Percentiles rank a stretch among this genome's conserved stretches.
Conservation (phyloP, 352 stramenopile species). For the Globisporangium spinosum region DNA sequence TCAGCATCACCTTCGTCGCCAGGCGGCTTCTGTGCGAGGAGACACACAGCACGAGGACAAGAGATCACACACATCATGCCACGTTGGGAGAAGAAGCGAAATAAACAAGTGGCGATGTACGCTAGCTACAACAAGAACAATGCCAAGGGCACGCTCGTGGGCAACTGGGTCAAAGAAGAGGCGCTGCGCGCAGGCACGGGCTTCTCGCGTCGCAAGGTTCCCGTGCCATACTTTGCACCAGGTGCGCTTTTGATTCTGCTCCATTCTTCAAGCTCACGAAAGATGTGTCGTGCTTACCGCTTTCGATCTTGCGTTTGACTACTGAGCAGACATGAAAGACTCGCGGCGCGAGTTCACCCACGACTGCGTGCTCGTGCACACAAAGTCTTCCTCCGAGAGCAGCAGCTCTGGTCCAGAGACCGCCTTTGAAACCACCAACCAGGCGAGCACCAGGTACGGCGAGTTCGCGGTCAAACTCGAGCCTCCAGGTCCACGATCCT, state of each 20-base stretch:
- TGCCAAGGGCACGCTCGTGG: constrained; percentile 61
- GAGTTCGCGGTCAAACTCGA: constrained; percentile 33
- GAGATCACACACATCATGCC: background rate
- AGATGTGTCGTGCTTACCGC: background rate
- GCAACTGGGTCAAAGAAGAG: constrained; percentile 86
- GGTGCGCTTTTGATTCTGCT: background rate
- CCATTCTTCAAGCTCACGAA: background rate
- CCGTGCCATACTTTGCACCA: constrained; percentile 26
- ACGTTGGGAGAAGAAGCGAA: background rate
- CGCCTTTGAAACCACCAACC: constrained; percentile 52
- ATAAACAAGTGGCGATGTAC: constrained; percentile 27
- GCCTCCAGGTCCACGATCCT: constrained; percentile 34
- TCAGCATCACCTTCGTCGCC: background rate
- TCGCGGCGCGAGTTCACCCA: constrained; percentile 44
- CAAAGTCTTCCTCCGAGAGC: constrained; percentile 2
- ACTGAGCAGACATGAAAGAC: constrained; percentile 31
- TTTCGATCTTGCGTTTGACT: background rate
- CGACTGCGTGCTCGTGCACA: constrained; percentile 48
- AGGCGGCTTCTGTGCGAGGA: background rate
- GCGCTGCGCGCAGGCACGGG: constrained; percentile 58
- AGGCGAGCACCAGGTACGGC: constrained; percentile 48
- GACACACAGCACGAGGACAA: background rate
- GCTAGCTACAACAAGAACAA: constrained; percentile 84
- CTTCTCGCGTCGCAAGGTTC: constrained; percentile 54
- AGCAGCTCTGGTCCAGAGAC: constrained; percentile 6